These are phyloP conservation scores for Stromatinia cepivora DNA, from an alignment of 2,329 filamentous ascomycete species.

Conservation along the genomic window DNA sequence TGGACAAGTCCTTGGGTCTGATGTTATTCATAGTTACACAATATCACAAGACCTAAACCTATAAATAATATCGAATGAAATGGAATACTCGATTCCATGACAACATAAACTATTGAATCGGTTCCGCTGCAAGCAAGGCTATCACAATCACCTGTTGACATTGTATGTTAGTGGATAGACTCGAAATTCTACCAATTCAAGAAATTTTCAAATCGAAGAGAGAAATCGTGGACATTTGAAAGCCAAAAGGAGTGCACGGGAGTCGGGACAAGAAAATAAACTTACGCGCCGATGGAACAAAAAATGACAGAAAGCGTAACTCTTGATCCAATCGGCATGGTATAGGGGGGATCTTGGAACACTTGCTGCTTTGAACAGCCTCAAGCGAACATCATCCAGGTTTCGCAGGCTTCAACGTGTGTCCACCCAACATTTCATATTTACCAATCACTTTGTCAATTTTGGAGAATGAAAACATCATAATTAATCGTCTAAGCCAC, in stretches of 20 bases:
- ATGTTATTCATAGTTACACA: slow-evolving; percentile 19
- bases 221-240: neutral
- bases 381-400: slow-evolving; percentile 13
- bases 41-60: slow-evolving; percentile 20
- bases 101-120: slow-evolving; percentile 18
- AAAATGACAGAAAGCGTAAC: slow-evolving; percentile 7
- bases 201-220: neutral
- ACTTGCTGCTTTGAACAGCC: slow-evolving; percentile 35
- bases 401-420: slow-evolving; percentile 3
- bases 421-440: neutral
- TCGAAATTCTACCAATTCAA: neutral
- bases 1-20: neutral
- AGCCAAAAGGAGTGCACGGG: slow-evolving; percentile 12
- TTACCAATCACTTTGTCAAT: slow-evolving; percentile 1
- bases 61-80: slow-evolving; percentile 18
- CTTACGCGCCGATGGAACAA: slow-evolving; percentile 21
- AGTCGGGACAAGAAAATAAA: slow-evolving; percentile 1
- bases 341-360: slow-evolving; percentile 34
- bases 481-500: no score
- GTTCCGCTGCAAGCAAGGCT: slow-evolving; percentile 6
- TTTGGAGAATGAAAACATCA: neutral
- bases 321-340: slow-evolving; percentile 30
- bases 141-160: slow-evolving; percentile 7
- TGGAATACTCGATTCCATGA: neutral
- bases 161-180: neutral